A percentile compares a stretch with the other conserved stretches of the same genome.
Conservation (phyloP, 257 asterid species). For the Craterostigma plantagineum region DNA sequence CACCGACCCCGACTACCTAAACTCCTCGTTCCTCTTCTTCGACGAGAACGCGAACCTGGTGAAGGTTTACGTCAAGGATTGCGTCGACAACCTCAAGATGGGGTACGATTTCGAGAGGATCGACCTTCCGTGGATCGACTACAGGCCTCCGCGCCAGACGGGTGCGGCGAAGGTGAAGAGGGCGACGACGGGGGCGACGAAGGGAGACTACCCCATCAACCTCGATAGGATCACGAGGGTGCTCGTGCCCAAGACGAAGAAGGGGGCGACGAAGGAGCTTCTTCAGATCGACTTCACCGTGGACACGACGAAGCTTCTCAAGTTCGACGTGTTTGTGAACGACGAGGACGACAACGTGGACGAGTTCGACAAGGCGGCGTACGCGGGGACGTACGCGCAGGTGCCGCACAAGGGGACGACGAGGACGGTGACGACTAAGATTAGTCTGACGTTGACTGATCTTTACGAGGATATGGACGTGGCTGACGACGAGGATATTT, state of each 20-base stretch:
- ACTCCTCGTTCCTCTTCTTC: constrained; percentile 13
- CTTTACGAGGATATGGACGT: constrained; percentile 14
- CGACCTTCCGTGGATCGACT: constrained; percentile 14
- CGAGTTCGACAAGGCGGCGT: constrained; percentile 16
- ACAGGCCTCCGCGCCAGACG: constrained; percentile 11
- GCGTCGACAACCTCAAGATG: constrained; percentile 8
- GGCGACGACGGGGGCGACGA: neutral
- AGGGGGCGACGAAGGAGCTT: constrained; percentile 15
- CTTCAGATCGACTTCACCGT: constrained; percentile 13
- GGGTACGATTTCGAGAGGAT: constrained; percentile 11
- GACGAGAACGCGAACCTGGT: constrained; percentile 15
- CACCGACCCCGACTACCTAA: constrained; percentile 11
- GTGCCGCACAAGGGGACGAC: constrained; percentile 11
- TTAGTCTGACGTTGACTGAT: constrained; percentile 13
- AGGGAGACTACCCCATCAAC: constrained; percentile 10
- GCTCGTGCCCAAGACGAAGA: constrained; percentile 10
- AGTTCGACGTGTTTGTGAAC: constrained; percentile 13
- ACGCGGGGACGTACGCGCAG: constrained; percentile 14
- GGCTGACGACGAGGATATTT: constrained; percentile 10
- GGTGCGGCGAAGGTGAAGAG: constrained; percentile 6
- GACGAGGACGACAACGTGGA: constrained; percentile 11
- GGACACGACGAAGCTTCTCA: constrained; percentile 12
- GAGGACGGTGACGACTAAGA: constrained; percentile 2
- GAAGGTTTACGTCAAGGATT: constrained; percentile 12
- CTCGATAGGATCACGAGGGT: constrained; percentile 10